Conservation (phyloP, 2,329 filamentous ascomycete genomes). For the Fusarium guadeloupense region DNA sequence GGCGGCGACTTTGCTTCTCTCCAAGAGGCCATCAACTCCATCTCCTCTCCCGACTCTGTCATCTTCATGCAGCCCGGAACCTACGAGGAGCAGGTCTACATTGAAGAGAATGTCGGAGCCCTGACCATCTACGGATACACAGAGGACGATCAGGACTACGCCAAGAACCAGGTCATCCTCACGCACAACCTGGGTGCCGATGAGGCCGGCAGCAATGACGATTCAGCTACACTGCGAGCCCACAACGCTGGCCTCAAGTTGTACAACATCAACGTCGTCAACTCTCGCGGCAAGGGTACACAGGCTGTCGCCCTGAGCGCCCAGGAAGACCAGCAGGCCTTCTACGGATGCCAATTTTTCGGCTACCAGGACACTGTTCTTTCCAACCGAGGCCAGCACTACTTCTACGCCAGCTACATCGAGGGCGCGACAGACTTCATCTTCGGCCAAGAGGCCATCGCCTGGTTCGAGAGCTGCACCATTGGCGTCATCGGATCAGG, state of each 20-base stretch:
- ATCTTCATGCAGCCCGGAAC: conserved; percentile 40
- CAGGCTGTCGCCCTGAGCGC: conserved; percentile 55
- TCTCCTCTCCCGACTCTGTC: conserved; percentile 18
- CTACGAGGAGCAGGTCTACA: conserved; percentile 63
- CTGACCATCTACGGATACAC: conserved; percentile 70
- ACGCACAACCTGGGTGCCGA: conserved; percentile 50
- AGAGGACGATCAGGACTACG: conserved; percentile 59
- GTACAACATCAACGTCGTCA: conserved; percentile 67
- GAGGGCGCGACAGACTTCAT: conserved; percentile 57
- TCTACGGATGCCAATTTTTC: conserved; percentile 58
- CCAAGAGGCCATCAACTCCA: conserved; percentile 65
- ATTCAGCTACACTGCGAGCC: conserved; percentile 56
- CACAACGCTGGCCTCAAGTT: conserved; percentile 62
- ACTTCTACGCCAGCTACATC: conserved; percentile 56
- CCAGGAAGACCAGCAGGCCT: conserved; percentile 49
- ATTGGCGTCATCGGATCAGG: conserved; percentile 48
- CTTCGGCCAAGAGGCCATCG: conserved; percentile 50
- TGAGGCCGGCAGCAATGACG: conserved; percentile 60
- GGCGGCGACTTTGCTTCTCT: conserved; percentile 51
- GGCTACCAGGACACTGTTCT: conserved; percentile 62
- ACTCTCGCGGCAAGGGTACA: conserved; percentile 55
- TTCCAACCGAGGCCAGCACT: conserved; percentile 56
- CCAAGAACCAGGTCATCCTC: conserved; percentile 65
- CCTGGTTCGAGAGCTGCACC: conserved; percentile 55
- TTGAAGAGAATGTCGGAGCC: conserved; percentile 57